Percentiles rank a stretch among this genome's conserved stretches.
Conservation (phyloP, 2,329 filamentous ascomycete species). For the Colletotrichum liriopes region DNA sequence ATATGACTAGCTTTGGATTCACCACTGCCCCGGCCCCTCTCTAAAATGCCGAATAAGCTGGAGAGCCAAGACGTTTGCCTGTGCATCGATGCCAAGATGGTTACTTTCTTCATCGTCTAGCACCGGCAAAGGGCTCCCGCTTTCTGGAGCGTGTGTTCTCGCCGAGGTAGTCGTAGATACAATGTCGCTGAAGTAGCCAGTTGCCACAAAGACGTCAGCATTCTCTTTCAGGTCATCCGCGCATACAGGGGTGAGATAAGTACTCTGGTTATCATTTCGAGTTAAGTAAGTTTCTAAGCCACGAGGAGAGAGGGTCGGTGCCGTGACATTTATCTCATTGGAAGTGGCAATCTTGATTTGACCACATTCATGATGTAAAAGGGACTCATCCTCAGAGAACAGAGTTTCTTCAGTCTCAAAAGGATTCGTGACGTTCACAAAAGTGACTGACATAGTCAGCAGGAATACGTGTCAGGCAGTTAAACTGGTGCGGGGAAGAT, state of each 20-base stretch:
- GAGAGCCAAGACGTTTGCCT: not conserved
- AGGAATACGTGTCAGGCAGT: no score
- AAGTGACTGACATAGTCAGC: not conserved
- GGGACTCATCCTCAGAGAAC: not conserved
- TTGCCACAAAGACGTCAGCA: no score
- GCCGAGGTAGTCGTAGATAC: no score
- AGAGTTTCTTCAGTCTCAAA: not conserved
- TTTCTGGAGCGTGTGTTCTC: no score
- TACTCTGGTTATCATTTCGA: no score
- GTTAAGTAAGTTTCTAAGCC: not conserved
- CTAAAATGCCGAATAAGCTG: constrained; percentile 27
- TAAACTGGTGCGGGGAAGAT: not conserved
- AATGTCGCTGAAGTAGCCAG: no score
- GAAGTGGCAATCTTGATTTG: not conserved
- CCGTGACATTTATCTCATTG: not conserved
- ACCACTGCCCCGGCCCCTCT: constrained; percentile 30
- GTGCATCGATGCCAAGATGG: not conserved
- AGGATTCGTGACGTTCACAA: constrained; percentile 1
- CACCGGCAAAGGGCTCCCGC: no score
- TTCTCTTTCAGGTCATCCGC: no score
- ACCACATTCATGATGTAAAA: not conserved
- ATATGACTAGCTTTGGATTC: not conserved
- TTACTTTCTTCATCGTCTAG: not conserved
- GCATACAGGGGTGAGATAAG: no score
- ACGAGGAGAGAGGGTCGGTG: not conserved